These are phyloP conservation scores for Vicia sativa DNA, from an alignment of 306 rosid genomes.

Conservation along the genomic window DNA sequence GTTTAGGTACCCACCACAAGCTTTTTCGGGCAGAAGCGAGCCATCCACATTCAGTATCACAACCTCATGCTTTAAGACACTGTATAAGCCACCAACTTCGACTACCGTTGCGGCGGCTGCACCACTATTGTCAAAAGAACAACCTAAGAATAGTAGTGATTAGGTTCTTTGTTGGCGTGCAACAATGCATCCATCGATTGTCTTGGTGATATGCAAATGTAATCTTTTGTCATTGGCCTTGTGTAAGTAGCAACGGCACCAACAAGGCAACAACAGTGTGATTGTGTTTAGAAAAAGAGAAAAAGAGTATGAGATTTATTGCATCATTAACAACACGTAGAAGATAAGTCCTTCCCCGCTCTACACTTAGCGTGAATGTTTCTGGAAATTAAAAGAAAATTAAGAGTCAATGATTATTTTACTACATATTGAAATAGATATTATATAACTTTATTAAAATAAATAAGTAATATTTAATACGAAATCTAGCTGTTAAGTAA, in stretches of 20 bases:
- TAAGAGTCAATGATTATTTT: too few relatives aligned
- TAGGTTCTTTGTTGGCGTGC: neutral
- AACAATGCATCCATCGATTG: neutral
- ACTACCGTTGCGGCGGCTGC: too few relatives aligned
- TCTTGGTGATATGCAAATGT: slow-evolving; percentile 8
- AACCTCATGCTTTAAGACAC: too few relatives aligned
- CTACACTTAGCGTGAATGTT: neutral
- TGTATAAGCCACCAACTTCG: too few relatives aligned
- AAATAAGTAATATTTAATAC: too few relatives aligned
- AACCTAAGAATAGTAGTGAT: slow-evolving; percentile 7
- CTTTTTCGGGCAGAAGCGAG: too few relatives aligned
- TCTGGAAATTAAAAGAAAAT: neutral
- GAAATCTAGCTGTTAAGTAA: too few relatives aligned
- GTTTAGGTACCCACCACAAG: too few relatives aligned
- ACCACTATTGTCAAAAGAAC: too few relatives aligned
- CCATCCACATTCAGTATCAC: too few relatives aligned
- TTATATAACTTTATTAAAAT: too few relatives aligned
- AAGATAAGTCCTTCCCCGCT: slow-evolving; percentile 1
- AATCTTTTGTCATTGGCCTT: neutral
- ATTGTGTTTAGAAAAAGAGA: neutral
- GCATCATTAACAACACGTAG: neutral
- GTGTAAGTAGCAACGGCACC: neutral
- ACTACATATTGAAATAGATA: too few relatives aligned
- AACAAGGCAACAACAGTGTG: slow-evolving; percentile 4
- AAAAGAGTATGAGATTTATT: slow-evolving; percentile 1